Evolutionary conservation across 2,329 filamentous ascomycete species (phyloP).

Genomic region (Rhexocercosporidium sp.): DNA sequence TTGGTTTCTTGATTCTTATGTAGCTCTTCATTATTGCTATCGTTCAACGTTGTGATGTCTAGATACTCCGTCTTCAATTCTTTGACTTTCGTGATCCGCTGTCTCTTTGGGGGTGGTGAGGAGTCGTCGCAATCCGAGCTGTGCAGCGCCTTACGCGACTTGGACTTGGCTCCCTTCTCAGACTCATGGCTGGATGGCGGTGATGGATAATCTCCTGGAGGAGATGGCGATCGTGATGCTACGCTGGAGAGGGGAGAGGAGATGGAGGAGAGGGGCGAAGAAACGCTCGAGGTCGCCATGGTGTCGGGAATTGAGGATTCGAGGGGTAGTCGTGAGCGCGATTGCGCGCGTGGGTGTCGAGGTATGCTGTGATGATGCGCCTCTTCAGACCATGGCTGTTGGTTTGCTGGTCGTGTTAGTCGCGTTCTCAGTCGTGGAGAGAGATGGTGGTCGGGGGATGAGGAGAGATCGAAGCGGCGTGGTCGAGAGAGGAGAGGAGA

Average conservation of each 20-base stretch:
- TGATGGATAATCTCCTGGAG: slow-evolving; percentile 39
- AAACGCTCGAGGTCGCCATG: slow-evolving; percentile 26
- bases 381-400: slow-evolving; percentile 21
- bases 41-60: slow-evolving; percentile 63
- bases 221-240: slow-evolving; percentile 44
- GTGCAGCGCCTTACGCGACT: slow-evolving; percentile 30
- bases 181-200: slow-evolving; percentile 38
- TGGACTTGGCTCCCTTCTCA: slow-evolving; percentile 31
- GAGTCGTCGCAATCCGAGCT: slow-evolving; percentile 51
- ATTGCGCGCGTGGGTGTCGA: slow-evolving; percentile 12
- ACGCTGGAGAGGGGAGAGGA: slow-evolving; percentile 44
- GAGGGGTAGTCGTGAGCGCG: slow-evolving; percentile 11
- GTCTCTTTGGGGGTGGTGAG: slow-evolving; percentile 75
- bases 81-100: slow-evolving; percentile 66
- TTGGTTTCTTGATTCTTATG: slow-evolving; percentile 61
- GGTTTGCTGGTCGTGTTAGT: slow-evolving; percentile 10
- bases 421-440: slow-evolving; percentile 7
- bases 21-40: slow-evolving; percentile 52
- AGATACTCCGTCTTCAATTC: slow-evolving; percentile 83
- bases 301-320: slow-evolving; percentile 7
- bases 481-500: slow-evolving; percentile 2
- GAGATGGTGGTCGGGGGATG: slow-evolving; percentile 13
- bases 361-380: background rate
- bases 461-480: slow-evolving; percentile 8
- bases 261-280: slow-evolving; percentile 41